These are phyloP conservation scores for Primulina huaijiensis DNA, from an alignment of 257 asterid species.

Conservation along the genomic window DNA sequence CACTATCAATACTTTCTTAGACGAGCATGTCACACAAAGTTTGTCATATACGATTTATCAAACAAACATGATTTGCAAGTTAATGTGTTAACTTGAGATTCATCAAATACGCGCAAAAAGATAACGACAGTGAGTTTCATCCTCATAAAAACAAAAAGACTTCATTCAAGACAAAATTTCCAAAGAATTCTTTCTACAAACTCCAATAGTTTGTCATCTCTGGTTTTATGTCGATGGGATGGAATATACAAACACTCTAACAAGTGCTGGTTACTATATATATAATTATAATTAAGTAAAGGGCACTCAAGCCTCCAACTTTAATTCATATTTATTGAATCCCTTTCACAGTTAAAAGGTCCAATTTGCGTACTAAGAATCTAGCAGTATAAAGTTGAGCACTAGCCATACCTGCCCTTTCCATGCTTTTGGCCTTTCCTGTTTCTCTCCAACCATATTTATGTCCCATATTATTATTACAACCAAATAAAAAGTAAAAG, in stretches of 20 bases:
- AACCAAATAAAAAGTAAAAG: slow-evolving; percentile 18
- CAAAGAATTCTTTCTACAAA: too few species aligned
- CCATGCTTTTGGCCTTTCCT: slow-evolving; percentile 69
- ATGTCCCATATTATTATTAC: slow-evolving; percentile 40
- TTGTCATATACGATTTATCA: too few species aligned
- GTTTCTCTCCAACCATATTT: slow-evolving; percentile 54
- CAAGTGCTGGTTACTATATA: slow-evolving; percentile 5
- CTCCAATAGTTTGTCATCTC: too few species aligned
- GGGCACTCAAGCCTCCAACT: slow-evolving; percentile 34
- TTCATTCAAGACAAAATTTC: too few species aligned
- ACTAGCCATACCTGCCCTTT: slow-evolving; percentile 49
- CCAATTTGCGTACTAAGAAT: slow-evolving; percentile 52
- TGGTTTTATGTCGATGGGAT: too few species aligned
- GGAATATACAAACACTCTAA: not conserved
- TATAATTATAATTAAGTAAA: slow-evolving; percentile 30
- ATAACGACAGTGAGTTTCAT: too few species aligned
- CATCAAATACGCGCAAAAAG: too few species aligned
- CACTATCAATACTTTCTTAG: too few species aligned
- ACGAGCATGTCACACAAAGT: too few species aligned
- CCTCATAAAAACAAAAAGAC: too few species aligned
- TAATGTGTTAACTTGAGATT: too few species aligned
- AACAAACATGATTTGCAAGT: too few species aligned
- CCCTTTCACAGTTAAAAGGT: slow-evolving; percentile 28
- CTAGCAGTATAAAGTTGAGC: slow-evolving; percentile 42
- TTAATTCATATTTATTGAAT: slow-evolving; percentile 37